Evolutionary conservation across 352 stramenopile genomes (phyloP).

Genomic region (Pythium vanterpoolii): DNA sequence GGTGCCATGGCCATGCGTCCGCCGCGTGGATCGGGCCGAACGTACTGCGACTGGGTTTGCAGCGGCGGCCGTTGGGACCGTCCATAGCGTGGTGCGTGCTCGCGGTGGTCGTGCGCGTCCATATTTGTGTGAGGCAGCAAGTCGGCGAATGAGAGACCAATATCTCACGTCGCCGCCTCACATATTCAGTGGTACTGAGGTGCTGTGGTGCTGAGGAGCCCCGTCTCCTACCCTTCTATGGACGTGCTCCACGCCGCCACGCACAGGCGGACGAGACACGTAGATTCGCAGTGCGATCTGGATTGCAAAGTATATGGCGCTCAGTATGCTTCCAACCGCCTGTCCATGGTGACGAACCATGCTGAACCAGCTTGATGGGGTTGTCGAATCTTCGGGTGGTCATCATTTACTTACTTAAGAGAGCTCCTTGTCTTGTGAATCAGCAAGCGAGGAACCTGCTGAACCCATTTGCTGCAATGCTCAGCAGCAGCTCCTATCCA

Average conservation of each 20-base stretch:
- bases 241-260: not conserved
- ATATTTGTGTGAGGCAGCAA: not conserved
- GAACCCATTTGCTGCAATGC: too few species aligned
- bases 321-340: not conserved
- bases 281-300: not conserved
- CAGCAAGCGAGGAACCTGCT: too few species aligned
- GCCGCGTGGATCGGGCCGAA: not conserved
- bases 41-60: not conserved
- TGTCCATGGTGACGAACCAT: not conserved
- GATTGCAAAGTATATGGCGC: not conserved
- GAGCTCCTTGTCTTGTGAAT: too few species aligned
- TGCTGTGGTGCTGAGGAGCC: not conserved
- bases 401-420: not conserved
- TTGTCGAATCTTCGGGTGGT: not conserved
- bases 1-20: conserved; percentile 16
- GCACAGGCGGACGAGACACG: not conserved
- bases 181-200: not conserved
- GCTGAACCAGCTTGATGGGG: not conserved
- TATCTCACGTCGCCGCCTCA: not conserved
- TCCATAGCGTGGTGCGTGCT: not conserved
- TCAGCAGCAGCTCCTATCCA: too few species aligned
- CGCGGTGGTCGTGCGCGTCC: not conserved
- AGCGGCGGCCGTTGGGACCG: not conserved
- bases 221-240: not conserved
- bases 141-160: not conserved